phyloP scores from a whole-genome alignment of 345 rosid genomes.

The Rhodomyrtus tomentosa region DNA sequence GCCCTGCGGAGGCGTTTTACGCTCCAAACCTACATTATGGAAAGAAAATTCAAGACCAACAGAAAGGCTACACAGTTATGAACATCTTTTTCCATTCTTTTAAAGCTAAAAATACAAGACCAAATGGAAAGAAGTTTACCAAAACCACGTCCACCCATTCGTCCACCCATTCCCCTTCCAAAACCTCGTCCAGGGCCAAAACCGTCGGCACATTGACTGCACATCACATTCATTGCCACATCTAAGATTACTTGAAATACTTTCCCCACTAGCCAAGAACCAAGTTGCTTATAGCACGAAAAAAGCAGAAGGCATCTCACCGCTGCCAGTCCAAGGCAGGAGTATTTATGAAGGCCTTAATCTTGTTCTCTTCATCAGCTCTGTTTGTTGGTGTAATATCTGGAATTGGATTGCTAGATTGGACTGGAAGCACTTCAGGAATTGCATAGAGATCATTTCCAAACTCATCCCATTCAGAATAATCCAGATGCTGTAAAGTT shows the following conservation, averaged over 20 bases:
- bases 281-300: background rate
- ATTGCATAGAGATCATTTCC: slow-evolving; percentile 91
- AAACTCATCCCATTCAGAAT: slow-evolving; percentile 89
- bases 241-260: background rate
- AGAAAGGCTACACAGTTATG: background rate
- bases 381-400: slow-evolving; percentile 52
- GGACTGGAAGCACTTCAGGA: slow-evolving; percentile 53
- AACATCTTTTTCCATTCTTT: background rate
- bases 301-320: slow-evolving; percentile 27
- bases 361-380: slow-evolving; percentile 92
- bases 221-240: background rate
- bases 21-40: slow-evolving; percentile 60
- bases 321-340: slow-evolving; percentile 99
- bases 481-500: slow-evolving; percentile 44
- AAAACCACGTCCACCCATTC: slow-evolving; percentile 95
- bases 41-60: slow-evolving; percentile 3
- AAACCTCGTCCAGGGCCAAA: slow-evolving; percentile 93
- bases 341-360: slow-evolving; percentile 84
- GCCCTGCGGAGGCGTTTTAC: slow-evolving; percentile 96
- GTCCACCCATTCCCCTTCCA: slow-evolving; percentile 83
- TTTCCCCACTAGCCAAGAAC: background rate
- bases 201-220: slow-evolving; percentile 79
- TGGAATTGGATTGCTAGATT: slow-evolving; percentile 30
- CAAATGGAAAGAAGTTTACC: slow-evolving; percentile 38
- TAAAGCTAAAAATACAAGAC: background rate